Base-by-base conservation (phyloP, 306 rosid species). In the Quercus parvula region DNA sequence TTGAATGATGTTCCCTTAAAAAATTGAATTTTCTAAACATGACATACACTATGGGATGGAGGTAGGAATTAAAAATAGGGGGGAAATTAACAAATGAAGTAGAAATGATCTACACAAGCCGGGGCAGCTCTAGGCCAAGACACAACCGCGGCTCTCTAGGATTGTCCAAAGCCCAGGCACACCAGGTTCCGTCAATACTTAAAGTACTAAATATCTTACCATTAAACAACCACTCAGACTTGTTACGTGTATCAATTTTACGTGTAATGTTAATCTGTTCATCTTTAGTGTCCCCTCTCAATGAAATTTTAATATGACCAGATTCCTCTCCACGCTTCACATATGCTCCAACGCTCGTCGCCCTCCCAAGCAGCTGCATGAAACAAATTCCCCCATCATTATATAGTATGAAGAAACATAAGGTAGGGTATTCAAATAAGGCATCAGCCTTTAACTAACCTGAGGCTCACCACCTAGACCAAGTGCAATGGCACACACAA, bases 401-500 rank as follows among this genome's bases (percentile, higher is more conserved):
- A 70, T 51, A 78, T 55, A 66, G 56, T 61, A 67, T 41, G 70
- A 73, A 72, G 57, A 82, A 20, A 78, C 11, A 77, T 35, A 1
- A 19, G 25, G 3, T n/a, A 44, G 46, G 31, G 71, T 57, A 41
- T 67, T 49, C 31, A 70, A 44, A 33, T 3, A 25, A 11, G 33
- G 31, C 27, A 20, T 54, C 14, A n/a, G 66, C 62, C 10, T 73
- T 30, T 28, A 85, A 84, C 97, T 71, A 80, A 94, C 97, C 99
- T 91, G 97, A 76, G 97, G 98, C 90, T 94, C 99, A 44, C 98
- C 99, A 27, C 97, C 95, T 17, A 94, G 96, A 79, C 99, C 99
- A 86, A 94, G 91, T 58, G 99, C 97, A 84, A 95, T 91, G 71
- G 98, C 99, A 75, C 99, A 95, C 15, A 95, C 99, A 77, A 95